Percentiles rank a stretch among this genome's conserved stretches.
Evolutionary conservation across 2,329 filamentous ascomycete species (phyloP).

Genomic region (Cadophora sp.): DNA sequence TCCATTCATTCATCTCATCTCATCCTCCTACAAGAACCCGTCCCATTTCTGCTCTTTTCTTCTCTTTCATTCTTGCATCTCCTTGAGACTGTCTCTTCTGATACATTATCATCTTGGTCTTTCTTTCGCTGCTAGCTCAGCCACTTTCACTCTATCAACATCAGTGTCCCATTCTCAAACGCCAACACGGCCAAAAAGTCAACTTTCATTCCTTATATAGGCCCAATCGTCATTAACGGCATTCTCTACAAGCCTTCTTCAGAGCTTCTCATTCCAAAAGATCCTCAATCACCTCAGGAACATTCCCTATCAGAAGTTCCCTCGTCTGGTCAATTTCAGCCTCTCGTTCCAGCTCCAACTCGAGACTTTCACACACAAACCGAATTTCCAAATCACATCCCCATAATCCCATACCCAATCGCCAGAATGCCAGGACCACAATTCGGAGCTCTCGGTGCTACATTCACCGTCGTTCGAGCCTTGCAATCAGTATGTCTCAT

Average conservation of each 20-base stretch:
- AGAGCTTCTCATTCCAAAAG: not conserved
- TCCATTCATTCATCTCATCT: conserved; percentile 38
- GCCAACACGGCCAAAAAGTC: conserved; percentile 27
- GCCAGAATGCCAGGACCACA: conserved; percentile 39
- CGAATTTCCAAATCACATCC: not conserved
- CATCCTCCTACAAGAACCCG: conserved; percentile 39
- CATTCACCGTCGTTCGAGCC: conserved; percentile 76
- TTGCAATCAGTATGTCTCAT: conserved; percentile 77
- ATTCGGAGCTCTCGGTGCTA: conserved; percentile 74
- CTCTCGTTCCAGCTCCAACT: conserved; percentile 1
- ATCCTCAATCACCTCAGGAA: conserved; percentile 1
- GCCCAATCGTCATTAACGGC: conserved; percentile 35
- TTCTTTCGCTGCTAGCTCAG: conserved; percentile 42
- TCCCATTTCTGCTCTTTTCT: conserved; percentile 30
- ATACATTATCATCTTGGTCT: conserved; percentile 29
- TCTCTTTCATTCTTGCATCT: conserved; percentile 30
- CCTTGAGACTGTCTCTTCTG: conserved; percentile 43
- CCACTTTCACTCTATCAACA: conserved; percentile 32
- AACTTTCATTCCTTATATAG: conserved; percentile 32
- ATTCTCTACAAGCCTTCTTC: conserved; percentile 31
- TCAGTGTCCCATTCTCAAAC: conserved; percentile 15
- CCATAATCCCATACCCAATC: conserved; percentile 5
- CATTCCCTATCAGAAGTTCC: not conserved
- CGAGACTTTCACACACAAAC: conserved; percentile 14
- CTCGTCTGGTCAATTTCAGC: not conserved